These are phyloP conservation scores for Phaeolepiota aurea DNA, from an alignment of 768 basidiomycete species.

Conservation along the genomic window DNA sequence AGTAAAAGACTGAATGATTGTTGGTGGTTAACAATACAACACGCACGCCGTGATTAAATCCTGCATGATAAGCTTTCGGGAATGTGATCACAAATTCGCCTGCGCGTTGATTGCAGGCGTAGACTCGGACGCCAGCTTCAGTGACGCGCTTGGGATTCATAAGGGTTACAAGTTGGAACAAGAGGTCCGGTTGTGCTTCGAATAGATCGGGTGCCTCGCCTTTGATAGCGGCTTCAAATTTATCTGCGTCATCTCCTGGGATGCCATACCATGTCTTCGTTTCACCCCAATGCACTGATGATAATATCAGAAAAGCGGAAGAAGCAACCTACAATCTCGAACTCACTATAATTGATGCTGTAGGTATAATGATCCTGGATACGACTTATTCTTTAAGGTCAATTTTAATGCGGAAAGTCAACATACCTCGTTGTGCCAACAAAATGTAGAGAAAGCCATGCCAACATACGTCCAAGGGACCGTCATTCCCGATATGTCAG, in stretches of 20 bases:
- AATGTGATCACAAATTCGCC: slow-evolving; percentile 98
- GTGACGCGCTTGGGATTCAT: slow-evolving; percentile 89
- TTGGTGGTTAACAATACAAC: slow-evolving; percentile 1
- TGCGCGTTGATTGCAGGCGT: slow-evolving; percentile 91
- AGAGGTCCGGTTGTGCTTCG: slow-evolving; percentile 92
- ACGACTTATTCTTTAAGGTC: no score
- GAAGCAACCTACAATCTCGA: slow-evolving; percentile 9
- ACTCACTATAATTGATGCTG: slow-evolving; percentile 87
- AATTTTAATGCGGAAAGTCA: no score
- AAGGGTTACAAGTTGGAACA: slow-evolving; percentile 95
- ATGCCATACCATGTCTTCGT: slow-evolving; percentile 99
- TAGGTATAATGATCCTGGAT: slow-evolving; percentile 93
- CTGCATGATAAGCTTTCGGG: slow-evolving; percentile 96
- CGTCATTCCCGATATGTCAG: slow-evolving; percentile 99
- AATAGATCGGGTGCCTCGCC: slow-evolving; percentile 96
- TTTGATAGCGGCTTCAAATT: slow-evolving; percentile 94
- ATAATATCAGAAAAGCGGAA: slow-evolving; percentile 4
- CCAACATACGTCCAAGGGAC: slow-evolving; percentile 99
- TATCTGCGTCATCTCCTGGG: slow-evolving; percentile 90
- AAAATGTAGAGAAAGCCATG: slow-evolving; percentile 98
- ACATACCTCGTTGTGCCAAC: slow-evolving; percentile 95
- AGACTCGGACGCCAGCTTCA: slow-evolving; percentile 86
- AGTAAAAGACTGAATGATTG: slow-evolving; percentile 8
- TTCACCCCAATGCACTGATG: slow-evolving; percentile 94
- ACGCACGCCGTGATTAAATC: slow-evolving; percentile 96